These are phyloP conservation scores for Aureobasidium sp. DNA, from an alignment of 2,329 filamentous ascomycete genomes.

Conservation along the genomic window DNA sequence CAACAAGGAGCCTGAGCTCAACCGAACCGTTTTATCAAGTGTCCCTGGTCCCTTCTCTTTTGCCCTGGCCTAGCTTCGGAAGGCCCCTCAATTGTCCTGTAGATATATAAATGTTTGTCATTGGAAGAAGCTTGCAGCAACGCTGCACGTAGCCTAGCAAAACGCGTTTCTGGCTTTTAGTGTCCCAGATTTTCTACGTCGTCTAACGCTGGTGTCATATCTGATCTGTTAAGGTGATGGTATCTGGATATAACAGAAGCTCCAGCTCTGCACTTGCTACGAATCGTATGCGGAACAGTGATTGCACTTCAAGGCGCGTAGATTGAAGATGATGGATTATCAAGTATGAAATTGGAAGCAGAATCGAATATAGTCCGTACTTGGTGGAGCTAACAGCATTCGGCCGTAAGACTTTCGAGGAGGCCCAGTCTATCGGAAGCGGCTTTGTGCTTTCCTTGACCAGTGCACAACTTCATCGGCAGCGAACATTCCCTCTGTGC, in stretches of 20 bases:
- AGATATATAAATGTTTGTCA: neutral
- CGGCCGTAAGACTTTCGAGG: neutral
- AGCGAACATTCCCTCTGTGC: neutral
- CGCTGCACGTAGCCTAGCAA: constrained; percentile 1
- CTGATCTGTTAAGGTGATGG: too few species aligned
- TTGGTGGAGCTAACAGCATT: neutral
- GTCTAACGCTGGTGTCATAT: neutral
- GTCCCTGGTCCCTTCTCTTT: neutral
- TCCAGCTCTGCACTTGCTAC: neutral
- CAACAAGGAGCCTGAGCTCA: neutral
- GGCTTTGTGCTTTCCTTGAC: neutral
- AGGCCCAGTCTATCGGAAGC: constrained; percentile 2
- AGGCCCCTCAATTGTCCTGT: neutral
- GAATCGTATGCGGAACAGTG: too few species aligned
- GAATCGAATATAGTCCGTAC: neutral
- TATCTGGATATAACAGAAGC: neutral
- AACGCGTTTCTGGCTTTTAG: constrained; percentile 10
- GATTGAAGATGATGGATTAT: neutral
- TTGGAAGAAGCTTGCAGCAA: neutral
- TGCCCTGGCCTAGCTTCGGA: neutral
- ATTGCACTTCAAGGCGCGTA: neutral
- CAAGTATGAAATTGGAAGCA: neutral
- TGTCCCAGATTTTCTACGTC: constrained; percentile 4
- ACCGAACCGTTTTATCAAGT: neutral
- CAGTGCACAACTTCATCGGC: neutral